Evolutionary conservation across 2,329 filamentous ascomycete species (phyloP), one percentile per base, ranked within the genome.

Genomic region (Fusarium nygamai): DNA sequence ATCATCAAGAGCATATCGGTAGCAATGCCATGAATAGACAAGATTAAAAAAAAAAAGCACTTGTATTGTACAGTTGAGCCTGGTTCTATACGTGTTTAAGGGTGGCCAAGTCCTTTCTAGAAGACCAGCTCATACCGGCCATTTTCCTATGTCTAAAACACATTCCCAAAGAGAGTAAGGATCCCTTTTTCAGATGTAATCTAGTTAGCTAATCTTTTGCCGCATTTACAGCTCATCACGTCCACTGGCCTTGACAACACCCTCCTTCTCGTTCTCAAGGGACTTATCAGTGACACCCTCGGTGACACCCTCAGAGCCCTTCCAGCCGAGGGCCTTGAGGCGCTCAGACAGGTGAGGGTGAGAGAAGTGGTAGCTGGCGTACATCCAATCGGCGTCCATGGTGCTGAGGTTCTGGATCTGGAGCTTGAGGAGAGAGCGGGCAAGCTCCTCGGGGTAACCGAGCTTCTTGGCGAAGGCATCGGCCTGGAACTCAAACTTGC

Each of bases 301-400:
- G 4, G 79, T 81, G 27, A 88, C 83, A 73, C 85, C 87, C 68
- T 85, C 82, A 22, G 83, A 85, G 58, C 94, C 91, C 80, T 92
- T 91, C 95, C 96, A 99, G 74, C 94, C 92, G 69, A 99, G 89
- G 4, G 96, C 96, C 83, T 93, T 94, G 79, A 99, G 88, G 79
- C 96, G 91, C 88, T 99, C 97, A 4, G 95, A 93, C 76, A 99
- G 87, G 76, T 98, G 98, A 2, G 96, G 96, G 85, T 99, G 96
- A 31, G 96, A 98, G 88, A 97, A 98, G 86, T 99, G 95, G 88
- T 98, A 99, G 85, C 93, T 97, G 61, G 96, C 96, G 84, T 97
- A 99, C 89, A 98, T 91, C 93, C 94, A 97, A 85, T 99, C 97
- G 34, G 96, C 96, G 79, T 99, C 96, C 96, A 99, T 98, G 71